Evolutionary conservation across 176 grass and related monocot genomes (phyloP).

Genomic region (Bromus sterilis): DNA sequence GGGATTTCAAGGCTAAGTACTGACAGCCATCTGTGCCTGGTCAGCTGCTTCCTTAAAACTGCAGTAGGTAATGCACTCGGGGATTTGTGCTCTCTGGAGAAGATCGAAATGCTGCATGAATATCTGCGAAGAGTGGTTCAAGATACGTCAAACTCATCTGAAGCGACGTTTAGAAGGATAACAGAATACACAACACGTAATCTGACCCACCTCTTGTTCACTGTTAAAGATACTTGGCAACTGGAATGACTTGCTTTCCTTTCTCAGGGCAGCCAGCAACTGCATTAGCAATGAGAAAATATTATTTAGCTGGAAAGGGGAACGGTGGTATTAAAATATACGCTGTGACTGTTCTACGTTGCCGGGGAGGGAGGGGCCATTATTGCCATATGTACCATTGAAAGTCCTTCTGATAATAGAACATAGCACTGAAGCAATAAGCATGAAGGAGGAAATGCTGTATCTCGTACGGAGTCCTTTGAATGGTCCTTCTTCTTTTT

Average conservation of each 20-base stretch:
- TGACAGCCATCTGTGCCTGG: constrained; percentile 58
- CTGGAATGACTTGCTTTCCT: constrained; percentile 71
- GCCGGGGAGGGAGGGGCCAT: background rate
- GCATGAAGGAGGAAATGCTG: constrained; percentile 50
- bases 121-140: constrained; percentile 49
- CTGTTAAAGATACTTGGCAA: constrained; percentile 70
- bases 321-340: background rate
- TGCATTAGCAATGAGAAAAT: constrained; percentile 28
- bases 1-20: constrained; percentile 19
- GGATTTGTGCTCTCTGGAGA: constrained; percentile 75
- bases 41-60: constrained; percentile 70
- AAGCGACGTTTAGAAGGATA: background rate
- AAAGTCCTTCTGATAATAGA: constrained; percentile 85
- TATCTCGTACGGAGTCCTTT: constrained; percentile 58
- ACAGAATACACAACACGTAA: constrained; percentile 4
- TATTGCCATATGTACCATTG: constrained; percentile 55
- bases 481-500: constrained; percentile 89
- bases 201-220: constrained; percentile 67
- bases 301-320: constrained; percentile 2
- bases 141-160: background rate
- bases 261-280: constrained; percentile 73
- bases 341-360: background rate
- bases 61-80: constrained; percentile 70
- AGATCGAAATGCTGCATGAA: constrained; percentile 97
- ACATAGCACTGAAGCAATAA: constrained; percentile 88